Evolutionary conservation across 768 basidiomycete genomes (phyloP), one percentile per base, ranked within the genome.

Genomic region (Neoboletus subvelutipes): DNA sequence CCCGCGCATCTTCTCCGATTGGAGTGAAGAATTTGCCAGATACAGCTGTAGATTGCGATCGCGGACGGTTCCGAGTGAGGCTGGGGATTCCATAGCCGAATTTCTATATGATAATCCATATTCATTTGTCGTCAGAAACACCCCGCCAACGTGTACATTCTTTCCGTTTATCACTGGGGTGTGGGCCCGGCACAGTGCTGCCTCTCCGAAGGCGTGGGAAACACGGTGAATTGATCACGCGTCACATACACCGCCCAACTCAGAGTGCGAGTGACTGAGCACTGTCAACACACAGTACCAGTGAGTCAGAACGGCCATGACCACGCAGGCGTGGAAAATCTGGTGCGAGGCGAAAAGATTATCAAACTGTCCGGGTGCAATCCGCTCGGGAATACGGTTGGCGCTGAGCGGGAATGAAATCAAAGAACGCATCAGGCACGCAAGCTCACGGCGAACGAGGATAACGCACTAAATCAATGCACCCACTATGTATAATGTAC

Each of bases 281-380:
- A 79, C 79, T 24, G 78, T 79, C 57, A 85, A 63, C 56, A 90
- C 77, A 62, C 75, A 77, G 36, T 73, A 70, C 73, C 86, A 91
- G 62, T 90, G 88, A 11, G 83, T 76, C 62, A 87, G 71, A 36
- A 86, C 88, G 11, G 88, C 90, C 26, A 85, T 71, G 52, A 92
- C 77, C 37, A 95, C 92, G 64, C 82, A 85, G 58, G 86, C 70
- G 68, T 95, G 94, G 72, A 97, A 95, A 64, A 96, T 88, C 72
- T 95, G 91, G 76, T 96, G 94, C 20, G 89, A 92, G 0, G 89
- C 81, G 54, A 86, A 80, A 64, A 91, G 81, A 65, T 81, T 80
- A 74, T 94, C 92, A 73, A 94, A 94, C 60, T 73, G 81, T 37
- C 92, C 92, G 6, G 91, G 91, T 8, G 78, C 75, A 58, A 86